phyloP scores from a whole-genome alignment of 768 basidiomycete genomes.

The Agrocybe chaxingu region DNA sequence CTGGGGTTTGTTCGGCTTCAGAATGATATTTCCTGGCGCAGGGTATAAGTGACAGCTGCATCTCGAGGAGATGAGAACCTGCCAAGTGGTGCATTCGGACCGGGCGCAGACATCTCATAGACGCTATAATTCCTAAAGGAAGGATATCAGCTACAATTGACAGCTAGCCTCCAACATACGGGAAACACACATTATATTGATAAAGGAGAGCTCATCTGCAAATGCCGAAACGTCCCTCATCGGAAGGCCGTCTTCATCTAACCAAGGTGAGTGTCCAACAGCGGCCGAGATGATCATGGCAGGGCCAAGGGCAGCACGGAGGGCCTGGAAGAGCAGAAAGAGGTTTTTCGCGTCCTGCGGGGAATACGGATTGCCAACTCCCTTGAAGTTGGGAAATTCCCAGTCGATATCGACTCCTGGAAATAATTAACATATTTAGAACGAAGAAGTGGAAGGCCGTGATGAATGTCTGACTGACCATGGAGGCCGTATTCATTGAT shows the following conservation, averaged over 20 bases:
- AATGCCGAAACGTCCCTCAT: conserved; percentile 62
- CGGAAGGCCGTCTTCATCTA: conserved; percentile 55
- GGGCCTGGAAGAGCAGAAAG: conserved; percentile 50
- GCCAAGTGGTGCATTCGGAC: conserved; percentile 66
- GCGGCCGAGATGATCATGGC: conserved; percentile 67
- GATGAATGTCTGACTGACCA: conserved; percentile 37
- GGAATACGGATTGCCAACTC: conserved; percentile 58
- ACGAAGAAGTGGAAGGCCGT: conserved; percentile 26
- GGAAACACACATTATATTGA: conserved; percentile 56
- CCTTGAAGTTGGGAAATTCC: conserved; percentile 69
- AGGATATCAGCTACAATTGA: conserved; percentile 9
- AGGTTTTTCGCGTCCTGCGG: conserved; percentile 59
- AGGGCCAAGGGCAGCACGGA: conserved; percentile 51
- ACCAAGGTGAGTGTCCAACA: conserved; percentile 65
- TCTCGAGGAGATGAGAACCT: neutral
- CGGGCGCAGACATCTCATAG: conserved; percentile 58
- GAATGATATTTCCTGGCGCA: conserved; percentile 41
- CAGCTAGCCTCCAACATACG: neutral
- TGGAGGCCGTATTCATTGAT: conserved; percentile 58
- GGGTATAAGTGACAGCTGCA: neutral
- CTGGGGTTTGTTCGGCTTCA: conserved; percentile 51
- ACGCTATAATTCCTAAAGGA: conserved; percentile 70
- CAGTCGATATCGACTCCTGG: conserved; percentile 52
- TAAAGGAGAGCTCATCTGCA: conserved; percentile 58
- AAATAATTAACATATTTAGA: neutral